Evolutionary conservation across 192 early-diverging fungal species (phyloP).

Genomic region (Gaertneriomyces semiglobifer): DNA sequence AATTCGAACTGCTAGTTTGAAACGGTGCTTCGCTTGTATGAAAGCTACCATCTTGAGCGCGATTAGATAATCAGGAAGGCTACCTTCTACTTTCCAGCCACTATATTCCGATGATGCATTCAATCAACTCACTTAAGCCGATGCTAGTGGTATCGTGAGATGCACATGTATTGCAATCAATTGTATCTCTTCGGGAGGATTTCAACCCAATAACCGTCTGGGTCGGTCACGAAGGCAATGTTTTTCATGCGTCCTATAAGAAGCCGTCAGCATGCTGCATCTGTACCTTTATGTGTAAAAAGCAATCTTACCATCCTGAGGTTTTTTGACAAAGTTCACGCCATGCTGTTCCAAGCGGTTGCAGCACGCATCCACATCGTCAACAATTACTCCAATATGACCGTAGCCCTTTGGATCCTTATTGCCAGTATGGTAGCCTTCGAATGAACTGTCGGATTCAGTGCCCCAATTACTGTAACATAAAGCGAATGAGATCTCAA

Average conservation of each 20-base stretch:
- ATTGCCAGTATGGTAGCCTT: slow-evolving; percentile 68
- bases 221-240: slow-evolving; percentile 81
- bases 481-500: neutral
- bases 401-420: slow-evolving; percentile 74
- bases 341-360: slow-evolving; percentile 66
- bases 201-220: slow-evolving; percentile 84
- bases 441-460: slow-evolving; percentile 59
- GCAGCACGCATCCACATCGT: slow-evolving; percentile 74
- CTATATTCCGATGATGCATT: too few relatives aligned
- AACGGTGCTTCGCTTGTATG: too few relatives aligned
- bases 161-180: too few relatives aligned
- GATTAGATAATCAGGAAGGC: too few relatives aligned
- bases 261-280: neutral
- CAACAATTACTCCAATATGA: slow-evolving; percentile 73
- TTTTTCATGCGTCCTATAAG: slow-evolving; percentile 56
- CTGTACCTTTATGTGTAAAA: neutral
- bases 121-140: too few relatives aligned
- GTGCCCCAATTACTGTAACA: slow-evolving; percentile 71
- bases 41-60: too few relatives aligned
- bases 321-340: slow-evolving; percentile 74
- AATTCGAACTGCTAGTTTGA: too few relatives aligned
- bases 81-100: too few relatives aligned
- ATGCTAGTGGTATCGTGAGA: too few relatives aligned
- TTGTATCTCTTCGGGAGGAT: slow-evolving; percentile 28
- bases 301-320: slow-evolving; percentile 53